Percentiles rank a stretch among this genome's conserved stretches.
Evolutionary conservation across 805 yeast genomes (phyloP).

Genomic region (Torulaspora franciscae): DNA sequence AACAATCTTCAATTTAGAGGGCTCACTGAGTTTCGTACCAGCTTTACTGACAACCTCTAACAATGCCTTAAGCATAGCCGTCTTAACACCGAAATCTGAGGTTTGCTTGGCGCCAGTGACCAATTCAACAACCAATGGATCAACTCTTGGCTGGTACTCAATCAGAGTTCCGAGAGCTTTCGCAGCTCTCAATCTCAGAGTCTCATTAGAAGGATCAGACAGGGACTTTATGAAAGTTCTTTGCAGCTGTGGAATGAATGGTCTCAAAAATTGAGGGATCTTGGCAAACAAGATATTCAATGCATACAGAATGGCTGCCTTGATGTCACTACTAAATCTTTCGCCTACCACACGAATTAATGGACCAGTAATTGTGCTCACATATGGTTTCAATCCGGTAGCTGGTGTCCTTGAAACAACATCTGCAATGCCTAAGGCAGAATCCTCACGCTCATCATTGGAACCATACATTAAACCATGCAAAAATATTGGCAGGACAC

Average conservation of each 20-base stretch:
- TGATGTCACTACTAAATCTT: conserved; percentile 83
- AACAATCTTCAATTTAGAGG: conserved; percentile 63
- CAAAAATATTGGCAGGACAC: conserved; percentile 83
- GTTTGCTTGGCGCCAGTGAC: conserved; percentile 67
- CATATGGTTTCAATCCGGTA: conserved; percentile 75
- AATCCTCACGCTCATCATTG: conserved; percentile 71
- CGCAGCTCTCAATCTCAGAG: conserved; percentile 79
- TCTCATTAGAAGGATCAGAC: conserved; percentile 68
- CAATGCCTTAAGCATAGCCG: conserved; percentile 81
- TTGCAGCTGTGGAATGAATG: conserved; percentile 95
- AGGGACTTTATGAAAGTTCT: conserved; percentile 92
- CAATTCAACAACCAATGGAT: conserved; percentile 82
- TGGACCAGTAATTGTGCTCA: conserved; percentile 94
- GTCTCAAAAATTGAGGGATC: conserved; percentile 87
- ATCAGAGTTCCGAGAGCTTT: conserved; percentile 83
- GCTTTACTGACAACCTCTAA: conserved; percentile 76
- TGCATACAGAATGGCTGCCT: conserved; percentile 88
- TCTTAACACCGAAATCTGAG: conserved; percentile 65
- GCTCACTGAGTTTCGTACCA: conserved; percentile 70
- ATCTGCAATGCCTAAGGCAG: conserved; percentile 88
- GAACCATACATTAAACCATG: conserved; percentile 96
- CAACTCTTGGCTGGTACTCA: conserved; percentile 87
- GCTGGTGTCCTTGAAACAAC: conserved; percentile 82
- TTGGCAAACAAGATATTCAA: conserved; percentile 70
- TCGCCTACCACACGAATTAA: conserved; percentile 97